Percentiles rank a stretch among this genome's conserved stretches.
phyloP scores from a whole-genome alignment of 1,139 yeast genomes.

The Spencermartinsiella ligniputridi region DNA sequence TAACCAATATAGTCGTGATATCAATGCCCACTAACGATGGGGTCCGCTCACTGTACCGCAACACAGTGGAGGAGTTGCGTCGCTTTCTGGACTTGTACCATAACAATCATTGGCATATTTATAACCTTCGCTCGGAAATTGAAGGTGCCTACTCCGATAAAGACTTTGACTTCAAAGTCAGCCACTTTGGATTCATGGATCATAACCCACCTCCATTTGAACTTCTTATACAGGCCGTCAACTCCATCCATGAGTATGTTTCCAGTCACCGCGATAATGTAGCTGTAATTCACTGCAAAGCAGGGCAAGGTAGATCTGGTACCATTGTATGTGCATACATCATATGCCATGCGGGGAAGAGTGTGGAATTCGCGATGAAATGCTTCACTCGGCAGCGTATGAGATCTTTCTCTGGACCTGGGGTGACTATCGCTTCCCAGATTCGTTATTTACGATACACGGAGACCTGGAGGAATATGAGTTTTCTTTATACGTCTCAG shows the following conservation, averaged over 20 bases:
- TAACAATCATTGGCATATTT: slow-evolving; percentile 60
- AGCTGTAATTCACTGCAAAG: slow-evolving; percentile 80
- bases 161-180: slow-evolving; percentile 32
- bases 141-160: slow-evolving; percentile 44
- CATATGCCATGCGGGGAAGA: slow-evolving; percentile 42
- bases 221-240: slow-evolving; percentile 42
- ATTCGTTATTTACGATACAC: slow-evolving; percentile 61
- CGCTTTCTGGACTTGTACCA: slow-evolving; percentile 48
- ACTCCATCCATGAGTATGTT: slow-evolving; percentile 46
- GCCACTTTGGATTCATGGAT: slow-evolving; percentile 61
- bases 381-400: slow-evolving; percentile 57
- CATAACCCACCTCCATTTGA: slow-evolving; percentile 71
- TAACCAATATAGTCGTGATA: slow-evolving; percentile 58
- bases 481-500: slow-evolving; percentile 18
- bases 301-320: slow-evolving; percentile 92
- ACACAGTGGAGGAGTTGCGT: slow-evolving; percentile 49
- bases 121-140: slow-evolving; percentile 65
- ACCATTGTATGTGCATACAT: slow-evolving; percentile 68
- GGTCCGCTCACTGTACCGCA: slow-evolving; percentile 47
- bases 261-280: slow-evolving; percentile 37
- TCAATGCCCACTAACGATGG: slow-evolving; percentile 60
- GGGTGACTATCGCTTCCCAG: slow-evolving; percentile 73
- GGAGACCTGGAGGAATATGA: slow-evolving; percentile 33
- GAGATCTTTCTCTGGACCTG: slow-evolving; percentile 53
- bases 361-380: slow-evolving; percentile 45